Evolutionary conservation across 768 basidiomycete species (phyloP).

Genomic region (Trametes cingulata): DNA sequence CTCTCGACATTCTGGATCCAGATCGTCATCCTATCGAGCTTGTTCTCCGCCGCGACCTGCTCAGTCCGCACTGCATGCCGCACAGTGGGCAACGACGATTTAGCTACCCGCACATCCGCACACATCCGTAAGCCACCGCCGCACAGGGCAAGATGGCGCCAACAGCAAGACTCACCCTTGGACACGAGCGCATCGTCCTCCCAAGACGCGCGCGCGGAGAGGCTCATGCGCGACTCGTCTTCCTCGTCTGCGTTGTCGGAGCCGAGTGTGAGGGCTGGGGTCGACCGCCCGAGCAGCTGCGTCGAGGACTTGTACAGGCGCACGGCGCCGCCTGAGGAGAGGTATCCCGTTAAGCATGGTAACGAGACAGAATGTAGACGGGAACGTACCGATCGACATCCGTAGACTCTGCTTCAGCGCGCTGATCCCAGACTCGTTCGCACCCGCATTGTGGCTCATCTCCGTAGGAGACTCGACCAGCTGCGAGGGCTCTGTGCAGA

Average conservation of each 20-base stretch:
- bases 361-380: neutral
- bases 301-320: slow-evolving; percentile 66
- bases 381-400: slow-evolving; percentile 71
- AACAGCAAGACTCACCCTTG: too few species aligned
- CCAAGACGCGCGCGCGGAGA: slow-evolving; percentile 44
- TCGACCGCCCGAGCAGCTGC: slow-evolving; percentile 36
- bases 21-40: slow-evolving; percentile 67
- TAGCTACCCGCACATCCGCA: slow-evolving; percentile 31
- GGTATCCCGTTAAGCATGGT: neutral
- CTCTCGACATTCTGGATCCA: slow-evolving; percentile 87
- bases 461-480: slow-evolving; percentile 15
- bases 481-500: slow-evolving; percentile 22
- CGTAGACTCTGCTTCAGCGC: slow-evolving; percentile 71
- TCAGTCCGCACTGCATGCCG: slow-evolving; percentile 55
- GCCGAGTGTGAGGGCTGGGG: slow-evolving; percentile 44
- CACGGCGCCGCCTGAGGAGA: slow-evolving; percentile 59
- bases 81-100: slow-evolving; percentile 55
- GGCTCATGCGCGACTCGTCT: slow-evolving; percentile 26
- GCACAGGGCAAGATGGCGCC: neutral
- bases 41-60: slow-evolving; percentile 52
- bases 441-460: slow-evolving; percentile 7
- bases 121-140: neutral
- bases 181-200: slow-evolving; percentile 46
- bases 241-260: slow-evolving; percentile 36
- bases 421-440: slow-evolving; percentile 42